These are phyloP conservation scores for Cephaloascus fragrans DNA, from an alignment of 805 yeast species.

Conservation along the genomic window DNA sequence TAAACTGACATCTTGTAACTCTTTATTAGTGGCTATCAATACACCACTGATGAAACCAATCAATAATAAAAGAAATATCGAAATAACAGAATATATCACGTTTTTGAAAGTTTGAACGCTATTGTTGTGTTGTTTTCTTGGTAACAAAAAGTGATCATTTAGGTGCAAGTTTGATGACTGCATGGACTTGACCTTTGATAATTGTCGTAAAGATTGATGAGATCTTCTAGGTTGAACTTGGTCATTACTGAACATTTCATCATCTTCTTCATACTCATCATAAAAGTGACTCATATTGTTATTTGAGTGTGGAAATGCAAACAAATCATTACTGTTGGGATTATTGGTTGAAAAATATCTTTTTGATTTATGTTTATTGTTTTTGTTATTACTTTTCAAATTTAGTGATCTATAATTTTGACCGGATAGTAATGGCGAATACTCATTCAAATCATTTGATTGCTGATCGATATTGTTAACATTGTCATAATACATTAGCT, in stretches of 20 bases:
- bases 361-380: constrained; percentile 2
- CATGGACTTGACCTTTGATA: no score
- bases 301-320: background rate
- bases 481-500: constrained; percentile 34
- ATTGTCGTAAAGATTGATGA: background rate
- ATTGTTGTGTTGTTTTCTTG: constrained; percentile 16
- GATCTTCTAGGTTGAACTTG: background rate
- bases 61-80: constrained; percentile 42
- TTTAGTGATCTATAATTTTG: constrained; percentile 33
- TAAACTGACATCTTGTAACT: constrained; percentile 58
- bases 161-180: no score
- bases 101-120: constrained; percentile 13
- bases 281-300: background rate
- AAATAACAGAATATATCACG: constrained; percentile 31
- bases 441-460: constrained; percentile 16
- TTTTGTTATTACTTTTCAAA: constrained; percentile 11
- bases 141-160: constrained; percentile 15
- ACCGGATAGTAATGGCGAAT: constrained; percentile 20
- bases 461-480: constrained; percentile 19
- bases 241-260: background rate
- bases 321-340: background rate
- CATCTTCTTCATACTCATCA: constrained; percentile 2
- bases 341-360: constrained; percentile 4
- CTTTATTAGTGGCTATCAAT: constrained; percentile 77
- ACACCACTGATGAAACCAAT: constrained; percentile 80